Evolutionary conservation across 1,139 yeast species (phyloP), one percentile per base, ranked within the genome.

Genomic region (Sugiyamaella grinbergsii): DNA sequence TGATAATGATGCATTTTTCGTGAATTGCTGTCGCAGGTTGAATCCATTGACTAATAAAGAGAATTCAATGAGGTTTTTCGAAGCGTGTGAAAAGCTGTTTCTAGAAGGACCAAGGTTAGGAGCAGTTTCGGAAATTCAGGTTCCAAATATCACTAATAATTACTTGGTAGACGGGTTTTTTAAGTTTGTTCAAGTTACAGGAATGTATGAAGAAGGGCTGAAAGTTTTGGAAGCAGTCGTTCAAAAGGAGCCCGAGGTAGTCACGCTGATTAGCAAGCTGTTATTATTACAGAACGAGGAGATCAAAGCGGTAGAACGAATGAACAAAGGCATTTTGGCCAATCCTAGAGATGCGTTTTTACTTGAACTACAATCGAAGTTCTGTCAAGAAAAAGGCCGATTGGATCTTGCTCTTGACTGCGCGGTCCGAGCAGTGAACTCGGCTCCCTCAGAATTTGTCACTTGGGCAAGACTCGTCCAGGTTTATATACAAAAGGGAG

Each of bases 371-470:
- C 96, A 93, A 70, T 81, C 90, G 1, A 77, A 79, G 60, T 89
- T 86, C 64, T 78, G 94, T 62, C 70, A 85, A 15, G 73, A 75
- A 24, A 89, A 86, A 67, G 76, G 75, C 43, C 75, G 87, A 49
- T 76, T 78, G 44, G 89, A 85, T 55, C 72, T 88, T 61, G 96
- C 98, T 0, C 73, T 86, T 38, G 79, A 80, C 47, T 75, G 87
- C 49, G 89, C 96, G 0, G 76, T 78, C 46, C 80, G 83, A 54
- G 85, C 96, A 1, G 89, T 89, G 10, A 81, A 83, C 58, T 76
- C 91, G 0, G 79, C 91, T 1, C 96, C 98, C 0, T 82, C 94
- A 1, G 95, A 86, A 63, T 91, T 88, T 67, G 77, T 78, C 55
- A 76, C 94, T 4, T 93, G 98, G 98, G 80, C 85, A 15, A 72